Base-by-base conservation (phyloP, 208 protist species). In the Herpetomonas tarakana region DNA sequence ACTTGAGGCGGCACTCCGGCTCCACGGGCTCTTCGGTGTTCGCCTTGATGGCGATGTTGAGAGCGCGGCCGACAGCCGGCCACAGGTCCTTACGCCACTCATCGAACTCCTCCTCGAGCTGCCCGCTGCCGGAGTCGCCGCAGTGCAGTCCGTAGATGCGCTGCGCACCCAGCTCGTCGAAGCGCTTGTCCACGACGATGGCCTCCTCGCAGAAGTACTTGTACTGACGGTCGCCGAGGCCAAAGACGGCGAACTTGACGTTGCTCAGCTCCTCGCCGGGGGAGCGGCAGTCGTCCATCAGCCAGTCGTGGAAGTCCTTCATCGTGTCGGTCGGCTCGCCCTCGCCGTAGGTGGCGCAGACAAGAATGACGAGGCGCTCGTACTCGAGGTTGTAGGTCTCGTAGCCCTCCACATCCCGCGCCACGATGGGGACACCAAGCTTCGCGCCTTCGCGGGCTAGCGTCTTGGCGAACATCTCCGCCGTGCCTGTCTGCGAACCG, bases 291-390 rank as follows among this genome's bases (percentile, higher is more conserved):
- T 91, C 80, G 45, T 94, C 79, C 73, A 92, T 75, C 26, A 97
- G 62, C 71, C 78, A 93, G 56, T 94, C 76, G 38, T 92, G 86
- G 57, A 97, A 96, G 61, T 63, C 65, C 56, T 92, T 84, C 81
- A 90, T 94, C 27, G 88, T 88, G 71, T 97, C 91, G 0, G 94
- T 96, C 22, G 85, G 82, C 65, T 97, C 90, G 11, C 92, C 92
- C 55, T 97, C 92, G 49, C 90, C 94, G 66, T 92, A 95, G 45
- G 91, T 97, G 46, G 90, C 77, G 47, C 89, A 96, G 12, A 93
- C 58, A 53, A 93, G 70, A 22, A 95, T 73, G 25, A 94, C 76
- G 22, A 93, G 67, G 1, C 45, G 62, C 61, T 93, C 86, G 27
- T 77, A 52, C 65, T 89, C 80, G 22, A 92, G 62, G 51, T 83